phyloP scores from a whole-genome alignment of 768 basidiomycete genomes.

The Leccinum ochraceum region DNA sequence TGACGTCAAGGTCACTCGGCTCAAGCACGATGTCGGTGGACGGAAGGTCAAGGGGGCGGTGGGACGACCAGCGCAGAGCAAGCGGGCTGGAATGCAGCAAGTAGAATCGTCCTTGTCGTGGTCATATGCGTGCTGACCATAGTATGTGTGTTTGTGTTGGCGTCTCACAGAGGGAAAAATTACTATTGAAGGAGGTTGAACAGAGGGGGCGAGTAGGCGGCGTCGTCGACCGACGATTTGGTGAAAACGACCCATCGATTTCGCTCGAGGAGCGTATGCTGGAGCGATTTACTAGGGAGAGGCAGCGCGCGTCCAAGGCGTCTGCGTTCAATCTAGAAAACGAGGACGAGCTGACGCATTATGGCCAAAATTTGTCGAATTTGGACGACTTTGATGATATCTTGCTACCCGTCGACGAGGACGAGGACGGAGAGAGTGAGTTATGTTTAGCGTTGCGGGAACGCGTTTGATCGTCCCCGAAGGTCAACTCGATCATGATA shows the following conservation, averaged over 20 bases:
- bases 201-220: constrained; percentile 82
- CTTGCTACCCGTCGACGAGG: constrained; percentile 54
- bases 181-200: constrained; percentile 84
- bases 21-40: constrained; percentile 93
- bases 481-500: constrained; percentile 69
- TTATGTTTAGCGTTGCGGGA: neutral
- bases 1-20: constrained; percentile 87
- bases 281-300: constrained; percentile 91
- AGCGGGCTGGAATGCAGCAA: constrained; percentile 88
- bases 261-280: constrained; percentile 97
- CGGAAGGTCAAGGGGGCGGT: constrained; percentile 78
- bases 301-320: constrained; percentile 77
- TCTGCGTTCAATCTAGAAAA: constrained; percentile 87
- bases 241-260: constrained; percentile 91
- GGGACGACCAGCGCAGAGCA: constrained; percentile 85
- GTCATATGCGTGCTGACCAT: constrained; percentile 8
- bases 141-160: neutral
- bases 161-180: constrained; percentile 70
- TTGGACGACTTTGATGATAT: constrained; percentile 82
- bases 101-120: constrained; percentile 42
- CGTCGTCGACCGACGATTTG: constrained; percentile 91
- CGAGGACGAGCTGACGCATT: constrained; percentile 89
- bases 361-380: constrained; percentile 84
- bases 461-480: constrained; percentile 5
- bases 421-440: constrained; percentile 50